Evolutionary conservation across 2,329 filamentous ascomycete species (phyloP).

Genomic region (Dactylonectria estremocensis): DNA sequence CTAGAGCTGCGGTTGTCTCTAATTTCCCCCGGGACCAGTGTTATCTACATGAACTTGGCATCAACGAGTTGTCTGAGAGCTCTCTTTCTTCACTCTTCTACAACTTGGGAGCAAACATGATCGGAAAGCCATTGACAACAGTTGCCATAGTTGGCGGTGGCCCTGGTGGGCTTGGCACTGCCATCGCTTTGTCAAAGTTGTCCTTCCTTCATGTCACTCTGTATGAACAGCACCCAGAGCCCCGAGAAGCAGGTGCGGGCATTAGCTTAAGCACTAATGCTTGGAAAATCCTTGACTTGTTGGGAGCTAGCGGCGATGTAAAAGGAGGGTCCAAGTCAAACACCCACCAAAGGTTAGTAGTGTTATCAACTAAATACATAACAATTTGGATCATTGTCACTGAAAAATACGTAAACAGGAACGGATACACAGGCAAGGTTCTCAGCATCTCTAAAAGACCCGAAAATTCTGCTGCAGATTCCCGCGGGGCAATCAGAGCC

Average conservation of each 20-base stretch:
- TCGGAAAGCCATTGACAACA: slow-evolving; percentile 6
- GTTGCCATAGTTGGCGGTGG: slow-evolving; percentile 17
- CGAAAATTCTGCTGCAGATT: slow-evolving; percentile 11
- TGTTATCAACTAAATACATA: background rate
- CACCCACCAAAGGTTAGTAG: slow-evolving; percentile 9
- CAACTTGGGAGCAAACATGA: background rate
- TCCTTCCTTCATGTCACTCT: slow-evolving; percentile 17
- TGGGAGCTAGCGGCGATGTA: slow-evolving; percentile 3
- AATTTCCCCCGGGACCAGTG: background rate
- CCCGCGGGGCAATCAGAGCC: slow-evolving; percentile 17
- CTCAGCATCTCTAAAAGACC: background rate
- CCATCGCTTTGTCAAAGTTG: slow-evolving; percentile 13
- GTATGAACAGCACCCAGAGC: slow-evolving; percentile 17
- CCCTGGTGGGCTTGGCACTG: slow-evolving; percentile 16
- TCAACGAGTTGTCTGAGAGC: background rate
- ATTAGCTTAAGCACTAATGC: slow-evolving; percentile 20
- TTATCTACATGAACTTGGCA: background rate
- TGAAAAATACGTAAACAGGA: background rate
- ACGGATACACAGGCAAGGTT: slow-evolving; percentile 13
- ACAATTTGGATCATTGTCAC: background rate
- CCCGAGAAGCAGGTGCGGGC: slow-evolving; percentile 15
- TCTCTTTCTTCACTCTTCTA: background rate
- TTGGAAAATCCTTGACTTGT: slow-evolving; percentile 20
- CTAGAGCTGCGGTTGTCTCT: background rate
- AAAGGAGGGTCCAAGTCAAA: slow-evolving; percentile 22